Percentiles rank a stretch among this genome's conserved stretches.
These are phyloP conservation scores for Capsella rubella DNA, from an alignment of 441 rosid species.

Conservation along the genomic window DNA sequence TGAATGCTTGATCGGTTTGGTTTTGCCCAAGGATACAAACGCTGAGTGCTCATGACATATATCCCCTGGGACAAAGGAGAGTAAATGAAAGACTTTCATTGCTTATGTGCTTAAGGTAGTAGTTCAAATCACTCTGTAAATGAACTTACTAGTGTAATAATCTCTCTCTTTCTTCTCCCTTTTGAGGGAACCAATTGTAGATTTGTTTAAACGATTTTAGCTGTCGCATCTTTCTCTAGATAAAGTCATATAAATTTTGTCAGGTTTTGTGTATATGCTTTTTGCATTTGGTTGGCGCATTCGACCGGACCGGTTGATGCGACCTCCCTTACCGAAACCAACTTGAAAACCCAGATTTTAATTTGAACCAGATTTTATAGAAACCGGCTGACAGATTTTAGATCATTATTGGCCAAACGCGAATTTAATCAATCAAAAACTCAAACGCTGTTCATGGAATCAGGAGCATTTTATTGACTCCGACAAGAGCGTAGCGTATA, in stretches of 20 bases:
- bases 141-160: conserved; percentile 8
- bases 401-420: background rate
- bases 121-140: conserved; percentile 37
- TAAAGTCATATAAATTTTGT: background rate
- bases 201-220: conserved; percentile 27
- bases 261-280: background rate
- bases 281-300: background rate
- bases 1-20: conserved; percentile 75
- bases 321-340: too few species aligned
- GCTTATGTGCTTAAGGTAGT: conserved; percentile 25
- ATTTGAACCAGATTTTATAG: too few species aligned
- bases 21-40: conserved; percentile 89
- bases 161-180: conserved; percentile 14
- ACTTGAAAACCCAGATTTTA: too few species aligned
- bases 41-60: conserved; percentile 59
- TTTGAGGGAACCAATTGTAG: conserved; percentile 29
- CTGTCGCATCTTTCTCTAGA: background rate
- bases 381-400: background rate
- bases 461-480: background rate
- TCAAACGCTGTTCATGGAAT: conserved; percentile 28
- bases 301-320: too few species aligned
- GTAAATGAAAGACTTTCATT: conserved; percentile 8
- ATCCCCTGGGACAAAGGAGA: conserved; percentile 3
- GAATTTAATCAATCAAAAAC: background rate
- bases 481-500: background rate